Conservation (phyloP, 805 yeast species). For the Barnettozyma californica region DNA sequence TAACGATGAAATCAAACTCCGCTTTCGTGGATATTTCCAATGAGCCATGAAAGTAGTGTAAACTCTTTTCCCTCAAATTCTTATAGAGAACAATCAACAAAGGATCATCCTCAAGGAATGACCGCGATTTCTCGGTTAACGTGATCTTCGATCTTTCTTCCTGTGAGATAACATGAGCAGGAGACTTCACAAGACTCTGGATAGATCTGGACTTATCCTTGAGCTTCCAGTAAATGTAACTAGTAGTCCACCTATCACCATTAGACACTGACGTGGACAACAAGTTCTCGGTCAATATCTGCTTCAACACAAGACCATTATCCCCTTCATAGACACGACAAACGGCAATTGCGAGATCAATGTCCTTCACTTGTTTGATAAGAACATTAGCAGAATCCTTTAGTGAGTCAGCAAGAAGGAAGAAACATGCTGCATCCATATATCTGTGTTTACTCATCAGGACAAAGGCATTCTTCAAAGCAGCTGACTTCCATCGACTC, state of each 20-base stretch:
- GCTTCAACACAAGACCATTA: slow-evolving; percentile 45
- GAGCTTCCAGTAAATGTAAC: slow-evolving; percentile 75
- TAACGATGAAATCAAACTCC: slow-evolving; percentile 59
- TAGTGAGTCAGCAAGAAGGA: slow-evolving; percentile 68
- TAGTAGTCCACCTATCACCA: slow-evolving; percentile 78
- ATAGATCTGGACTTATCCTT: slow-evolving; percentile 46
- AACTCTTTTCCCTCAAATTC: slow-evolving; percentile 49
- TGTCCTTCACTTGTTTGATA: slow-evolving; percentile 59
- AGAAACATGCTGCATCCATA: slow-evolving; percentile 84
- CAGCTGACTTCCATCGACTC: slow-evolving; percentile 81
- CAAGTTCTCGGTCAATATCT: slow-evolving; percentile 43
- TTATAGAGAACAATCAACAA: slow-evolving; percentile 64
- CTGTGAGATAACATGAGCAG: slow-evolving; percentile 34
- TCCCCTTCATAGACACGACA: slow-evolving; percentile 72
- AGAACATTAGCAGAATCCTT: slow-evolving; percentile 76
- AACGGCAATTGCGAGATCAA: slow-evolving; percentile 72
- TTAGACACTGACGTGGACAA: slow-evolving; percentile 50
- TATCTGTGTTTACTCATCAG: slow-evolving; percentile 82
- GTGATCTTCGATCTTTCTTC: slow-evolving; percentile 23
- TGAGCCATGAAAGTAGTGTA: slow-evolving; percentile 46
- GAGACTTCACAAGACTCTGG: slow-evolving; percentile 58
- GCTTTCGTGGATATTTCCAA: slow-evolving; percentile 32
- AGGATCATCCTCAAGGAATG: slow-evolving; percentile 73
- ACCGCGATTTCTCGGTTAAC: slow-evolving; percentile 27
- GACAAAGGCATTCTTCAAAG: slow-evolving; percentile 88